phyloP scores from a whole-genome alignment of 2,329 filamentous ascomycete genomes.

The Beauveria brongniartii region DNA sequence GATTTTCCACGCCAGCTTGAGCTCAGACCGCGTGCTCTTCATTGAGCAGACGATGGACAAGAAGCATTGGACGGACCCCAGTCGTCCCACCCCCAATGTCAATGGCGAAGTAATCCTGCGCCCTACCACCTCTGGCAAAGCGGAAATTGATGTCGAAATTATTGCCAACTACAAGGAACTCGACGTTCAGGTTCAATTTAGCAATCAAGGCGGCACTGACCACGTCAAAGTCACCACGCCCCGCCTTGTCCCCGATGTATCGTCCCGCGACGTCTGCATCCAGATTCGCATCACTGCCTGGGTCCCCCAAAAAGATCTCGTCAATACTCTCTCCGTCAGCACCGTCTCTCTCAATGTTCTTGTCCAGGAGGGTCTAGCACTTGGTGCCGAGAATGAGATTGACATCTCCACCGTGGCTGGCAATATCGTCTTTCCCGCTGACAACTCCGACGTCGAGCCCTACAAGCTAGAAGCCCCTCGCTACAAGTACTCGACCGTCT shows the following conservation, averaged over 20 bases:
- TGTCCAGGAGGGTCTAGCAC: conserved; percentile 31
- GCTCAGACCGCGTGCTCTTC: conserved; percentile 25
- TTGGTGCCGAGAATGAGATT: conserved; percentile 23
- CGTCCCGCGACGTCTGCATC: conserved; percentile 33
- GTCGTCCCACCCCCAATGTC: conserved; percentile 26
- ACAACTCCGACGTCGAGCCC: conserved; percentile 17
- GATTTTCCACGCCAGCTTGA: conserved; percentile 25
- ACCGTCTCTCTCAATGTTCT: conserved; percentile 32
- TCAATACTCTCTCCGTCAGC: conserved; percentile 30
- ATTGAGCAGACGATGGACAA: conserved; percentile 31
- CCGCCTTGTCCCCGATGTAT: conserved; percentile 19
- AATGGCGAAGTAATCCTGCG: conserved; percentile 39
- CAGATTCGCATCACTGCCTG: conserved; percentile 39
- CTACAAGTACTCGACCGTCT: conserved; percentile 33
- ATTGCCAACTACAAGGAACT: conserved; percentile 37
- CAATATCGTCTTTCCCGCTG: conserved; percentile 26
- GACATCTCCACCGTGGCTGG: conserved; percentile 31
- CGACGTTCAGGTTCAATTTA: conserved; percentile 23
- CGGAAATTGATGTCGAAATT: conserved; percentile 35
- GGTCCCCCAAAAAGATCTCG: conserved; percentile 31
- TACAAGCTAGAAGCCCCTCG: conserved; percentile 36
- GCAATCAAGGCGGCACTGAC: conserved; percentile 25
- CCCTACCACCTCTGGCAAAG: conserved; percentile 22
- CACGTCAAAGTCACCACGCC: conserved; percentile 33
- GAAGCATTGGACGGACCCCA: conserved; percentile 13